phyloP scores from a whole-genome alignment of 1,284 basidiomycete genomes.

The Vanrija pseudolonga region DNA sequence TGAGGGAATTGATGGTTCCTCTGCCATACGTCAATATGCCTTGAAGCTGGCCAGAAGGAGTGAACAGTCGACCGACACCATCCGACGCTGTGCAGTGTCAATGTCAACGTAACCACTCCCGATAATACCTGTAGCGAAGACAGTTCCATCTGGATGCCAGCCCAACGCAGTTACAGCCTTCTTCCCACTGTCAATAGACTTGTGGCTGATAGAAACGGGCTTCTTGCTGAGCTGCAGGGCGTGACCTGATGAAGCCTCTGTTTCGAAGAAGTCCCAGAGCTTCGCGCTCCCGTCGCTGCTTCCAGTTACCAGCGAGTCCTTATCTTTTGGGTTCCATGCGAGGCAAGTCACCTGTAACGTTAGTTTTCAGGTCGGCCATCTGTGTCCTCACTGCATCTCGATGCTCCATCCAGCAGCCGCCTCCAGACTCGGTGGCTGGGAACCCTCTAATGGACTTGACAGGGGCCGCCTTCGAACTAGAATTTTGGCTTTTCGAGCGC shows the following conservation, averaged over 20 bases:
- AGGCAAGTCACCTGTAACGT: constrained; percentile 32
- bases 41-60: constrained; percentile 39
- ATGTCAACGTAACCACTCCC: not conserved
- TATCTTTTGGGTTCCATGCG: constrained; percentile 43
- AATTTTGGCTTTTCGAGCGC: too few species aligned
- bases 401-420: constrained; percentile 28
- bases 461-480: not conserved
- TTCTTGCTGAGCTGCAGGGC: constrained; percentile 17
- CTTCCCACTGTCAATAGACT: constrained; percentile 36
- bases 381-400: constrained; percentile 29
- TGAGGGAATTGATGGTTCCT: constrained; percentile 37
- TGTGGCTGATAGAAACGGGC: constrained; percentile 29
- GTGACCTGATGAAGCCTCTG: not conserved
- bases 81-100: constrained; percentile 18
- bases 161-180: constrained; percentile 35
- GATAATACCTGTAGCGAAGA: constrained; percentile 35
- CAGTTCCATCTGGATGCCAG: constrained; percentile 44
- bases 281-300: constrained; percentile 34
- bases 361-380: not conserved
- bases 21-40: constrained; percentile 42
- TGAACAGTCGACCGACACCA: constrained; percentile 42
- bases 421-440: not conserved
- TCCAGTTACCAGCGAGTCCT: constrained; percentile 34
- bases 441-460: not conserved
- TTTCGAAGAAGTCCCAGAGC: constrained; percentile 38